Conservation (phyloP, 1,284 basidiomycete species). For the Exsudoporus floridanus region DNA sequence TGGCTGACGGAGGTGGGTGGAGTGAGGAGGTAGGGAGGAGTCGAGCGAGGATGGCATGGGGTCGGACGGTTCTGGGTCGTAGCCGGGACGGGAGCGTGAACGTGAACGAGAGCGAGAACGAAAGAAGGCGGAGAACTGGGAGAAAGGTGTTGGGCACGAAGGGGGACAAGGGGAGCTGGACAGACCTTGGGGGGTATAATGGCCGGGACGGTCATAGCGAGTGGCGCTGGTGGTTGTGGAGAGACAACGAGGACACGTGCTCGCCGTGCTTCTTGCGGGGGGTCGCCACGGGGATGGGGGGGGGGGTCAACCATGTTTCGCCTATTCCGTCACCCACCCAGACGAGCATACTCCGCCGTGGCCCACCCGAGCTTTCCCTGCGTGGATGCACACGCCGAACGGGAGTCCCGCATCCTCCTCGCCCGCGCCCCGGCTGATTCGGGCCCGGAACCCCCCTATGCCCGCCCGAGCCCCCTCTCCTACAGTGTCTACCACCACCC, state of each 20-base stretch:
- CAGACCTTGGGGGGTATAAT: constrained; percentile 31
- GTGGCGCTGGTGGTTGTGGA: too few species aligned
- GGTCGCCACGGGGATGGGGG: neutral
- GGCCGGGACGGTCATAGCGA: too few species aligned
- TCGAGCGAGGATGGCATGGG: constrained; percentile 26
- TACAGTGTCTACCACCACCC: constrained; percentile 68
- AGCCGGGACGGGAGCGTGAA: constrained; percentile 38
- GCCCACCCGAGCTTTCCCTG: constrained; percentile 62
- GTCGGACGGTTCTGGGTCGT: constrained; percentile 9
- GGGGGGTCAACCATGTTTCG: neutral
- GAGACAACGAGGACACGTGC: too few species aligned
- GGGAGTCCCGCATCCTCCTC: constrained; percentile 53
- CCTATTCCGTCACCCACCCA: neutral
- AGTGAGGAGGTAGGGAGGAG: constrained; percentile 18
- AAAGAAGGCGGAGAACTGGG: constrained; percentile 52
- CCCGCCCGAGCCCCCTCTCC: constrained; percentile 66
- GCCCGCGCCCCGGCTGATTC: constrained; percentile 28
- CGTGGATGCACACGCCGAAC: constrained; percentile 69
- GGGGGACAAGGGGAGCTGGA: neutral
- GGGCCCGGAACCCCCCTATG: constrained; percentile 78
- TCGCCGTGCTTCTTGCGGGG: neutral
- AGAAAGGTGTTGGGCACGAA: neutral
- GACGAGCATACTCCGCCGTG: neutral
- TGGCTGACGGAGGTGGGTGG: constrained; percentile 14
- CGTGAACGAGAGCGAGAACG: constrained; percentile 53